A percentile compares a stretch with the other conserved stretches of the same genome.
phyloP scores from a whole-genome alignment of 768 basidiomycete genomes.

The Gautieria morchelliformis region DNA sequence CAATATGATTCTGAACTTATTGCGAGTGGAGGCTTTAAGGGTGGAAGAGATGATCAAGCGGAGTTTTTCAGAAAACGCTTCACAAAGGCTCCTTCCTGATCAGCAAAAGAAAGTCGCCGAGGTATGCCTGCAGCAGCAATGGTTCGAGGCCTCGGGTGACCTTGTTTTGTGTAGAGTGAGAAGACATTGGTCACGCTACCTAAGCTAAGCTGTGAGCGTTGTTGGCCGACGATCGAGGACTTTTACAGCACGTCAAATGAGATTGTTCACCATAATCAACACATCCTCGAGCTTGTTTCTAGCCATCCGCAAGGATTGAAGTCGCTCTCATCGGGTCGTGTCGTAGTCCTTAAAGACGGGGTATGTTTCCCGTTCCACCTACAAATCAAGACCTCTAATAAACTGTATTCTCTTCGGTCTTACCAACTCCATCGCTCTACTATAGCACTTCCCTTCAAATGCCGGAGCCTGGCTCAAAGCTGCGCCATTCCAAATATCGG shows the following conservation, averaged over 20 bases:
- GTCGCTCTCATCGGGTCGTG: slow-evolving; percentile 59
- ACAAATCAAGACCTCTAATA: background rate
- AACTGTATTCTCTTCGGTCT: background rate
- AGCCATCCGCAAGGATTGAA: slow-evolving; percentile 57
- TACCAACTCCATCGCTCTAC: background rate
- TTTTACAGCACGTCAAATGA: slow-evolving; percentile 67
- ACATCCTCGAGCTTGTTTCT: slow-evolving; percentile 50
- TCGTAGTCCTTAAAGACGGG: slow-evolving; percentile 73
- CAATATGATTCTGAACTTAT: slow-evolving; percentile 96
- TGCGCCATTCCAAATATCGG: slow-evolving; percentile 38
- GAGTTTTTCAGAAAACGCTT: slow-evolving; percentile 96
- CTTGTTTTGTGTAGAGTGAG: slow-evolving; percentile 47
- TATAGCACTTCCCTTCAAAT: slow-evolving; percentile 66
- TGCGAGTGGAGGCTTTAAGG: slow-evolving; percentile 89
- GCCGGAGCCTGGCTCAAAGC: slow-evolving; percentile 64
- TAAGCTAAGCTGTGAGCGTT: slow-evolving; percentile 59
- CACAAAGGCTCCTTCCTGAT: slow-evolving; percentile 85
- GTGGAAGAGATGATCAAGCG: slow-evolving; percentile 99
- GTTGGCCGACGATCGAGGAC: slow-evolving; percentile 58
- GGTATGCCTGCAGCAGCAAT: slow-evolving; percentile 33
- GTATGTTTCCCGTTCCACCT: slow-evolving; percentile 35
- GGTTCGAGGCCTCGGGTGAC: background rate
- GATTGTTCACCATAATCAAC: slow-evolving; percentile 53
- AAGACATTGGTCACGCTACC: slow-evolving; percentile 50
- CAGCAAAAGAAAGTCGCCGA: slow-evolving; percentile 83